Base-by-base conservation (phyloP, 2,329 filamentous ascomycete genomes). In the Tothia fuscella region DNA sequence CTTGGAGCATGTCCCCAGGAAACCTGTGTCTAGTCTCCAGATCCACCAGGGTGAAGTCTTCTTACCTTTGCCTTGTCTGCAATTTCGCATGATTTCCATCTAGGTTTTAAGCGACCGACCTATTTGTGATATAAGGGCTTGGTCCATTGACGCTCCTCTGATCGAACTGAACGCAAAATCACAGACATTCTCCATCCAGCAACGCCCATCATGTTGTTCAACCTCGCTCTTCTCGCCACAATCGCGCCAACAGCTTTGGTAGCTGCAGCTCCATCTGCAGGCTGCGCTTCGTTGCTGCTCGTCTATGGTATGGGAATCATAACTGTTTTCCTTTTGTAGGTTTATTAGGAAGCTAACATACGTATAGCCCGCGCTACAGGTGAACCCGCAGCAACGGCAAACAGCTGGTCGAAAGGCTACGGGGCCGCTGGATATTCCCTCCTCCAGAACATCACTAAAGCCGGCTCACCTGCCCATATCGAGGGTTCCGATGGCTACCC, bases 401-500 rank as follows among this genome's bases (percentile, higher is more conserved):
- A 17, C 7, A 21, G 13, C 13, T 43, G 38, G 38, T 35, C 38
- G 14, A 45, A 42, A 35, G 43, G 43, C 4, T 45, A 45, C 21
- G 43, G 43, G 12, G 43, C 43, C 4, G 43, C 43, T 10, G 43
- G 43, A 12, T 43, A 28, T 13, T 34, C 38, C 5, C 38, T 45
- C 0, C 37, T 50, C 22, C 37, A 48, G 39, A 53, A 53, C 32
- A 44, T 61, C 1, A 59, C 59, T n/a, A n/a, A n/a, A n/a, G n/a
- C n/a, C n/a, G n/a, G n/a, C n/a, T n/a, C n/a, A n/a, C n/a, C n/a
- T n/a, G 57, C 56, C 10, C 55, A 61, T 41, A 56, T 52, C 42
- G 51, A 51, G 41, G 47, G 65, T 14, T 56, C 62, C 5, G 62
- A 61, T 3, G 43, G 43, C 5, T 42, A 45, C 19, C 16, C 43